phyloP scores from a whole-genome alignment of 176 grass and related monocot genomes.

The Metroxylon sagu region DNA sequence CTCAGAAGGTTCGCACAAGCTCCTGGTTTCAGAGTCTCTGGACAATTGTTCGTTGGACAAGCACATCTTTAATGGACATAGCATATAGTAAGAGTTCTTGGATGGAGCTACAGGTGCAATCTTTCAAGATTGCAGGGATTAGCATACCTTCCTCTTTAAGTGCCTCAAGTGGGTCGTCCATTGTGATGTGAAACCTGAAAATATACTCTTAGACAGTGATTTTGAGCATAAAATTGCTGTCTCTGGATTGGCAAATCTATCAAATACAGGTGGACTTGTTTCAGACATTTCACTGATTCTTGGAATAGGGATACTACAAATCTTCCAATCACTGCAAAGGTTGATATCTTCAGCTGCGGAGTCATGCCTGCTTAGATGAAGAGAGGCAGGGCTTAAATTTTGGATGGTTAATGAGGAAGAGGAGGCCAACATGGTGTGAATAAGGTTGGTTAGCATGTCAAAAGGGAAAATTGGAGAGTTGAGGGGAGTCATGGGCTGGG shows the following conservation, averaged over 20 bases:
- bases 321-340: no score
- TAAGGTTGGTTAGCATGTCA: no score
- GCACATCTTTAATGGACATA: constrained; percentile 10
- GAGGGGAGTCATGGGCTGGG: no score
- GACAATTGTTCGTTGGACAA: constrained; percentile 26
- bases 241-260: constrained; percentile 17
- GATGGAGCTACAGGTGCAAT: constrained; percentile 10
- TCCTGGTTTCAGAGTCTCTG: constrained; percentile 24
- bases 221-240: constrained; percentile 29
- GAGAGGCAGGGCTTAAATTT: no score
- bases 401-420: no score
- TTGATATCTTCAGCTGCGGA: no score
- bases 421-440: no score
- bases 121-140: constrained; percentile 28
- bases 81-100: background rate
- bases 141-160: constrained; percentile 40
- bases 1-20: constrained; percentile 13
- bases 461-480: no score
- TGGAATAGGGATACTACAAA: background rate
- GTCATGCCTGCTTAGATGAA: no score
- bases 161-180: constrained; percentile 53
- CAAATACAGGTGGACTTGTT: constrained; percentile 1
- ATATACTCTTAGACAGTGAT: constrained; percentile 22
- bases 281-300: constrained; percentile 15
- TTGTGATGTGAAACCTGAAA: constrained; percentile 49